Conservation (phyloP, 352 stramenopile species). For the Globisporangium canariense region DNA sequence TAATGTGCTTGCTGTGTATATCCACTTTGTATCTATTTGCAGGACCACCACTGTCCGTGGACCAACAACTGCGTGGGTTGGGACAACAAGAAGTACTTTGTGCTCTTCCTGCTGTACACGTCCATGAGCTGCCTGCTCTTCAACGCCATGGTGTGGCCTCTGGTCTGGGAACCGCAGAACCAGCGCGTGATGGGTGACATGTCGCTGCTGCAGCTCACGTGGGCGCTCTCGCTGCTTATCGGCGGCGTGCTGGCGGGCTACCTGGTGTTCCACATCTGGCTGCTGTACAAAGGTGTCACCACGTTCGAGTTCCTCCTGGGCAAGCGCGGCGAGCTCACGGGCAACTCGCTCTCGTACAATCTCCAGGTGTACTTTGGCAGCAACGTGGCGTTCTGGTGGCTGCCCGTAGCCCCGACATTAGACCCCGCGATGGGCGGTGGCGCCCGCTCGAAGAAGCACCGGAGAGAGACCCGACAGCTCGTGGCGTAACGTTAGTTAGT, state of each 20-base stretch:
- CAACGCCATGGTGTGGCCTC: constrained; percentile 31
- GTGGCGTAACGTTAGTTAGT: constrained; percentile 21
- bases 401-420: constrained; percentile 48
- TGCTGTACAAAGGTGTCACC: constrained; percentile 58
- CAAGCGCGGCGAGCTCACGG: constrained; percentile 45
- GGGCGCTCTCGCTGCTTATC: constrained; percentile 47
- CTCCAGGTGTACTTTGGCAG: constrained; percentile 65
- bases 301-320: constrained; percentile 73
- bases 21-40: not conserved
- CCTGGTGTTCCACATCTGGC: constrained; percentile 73
- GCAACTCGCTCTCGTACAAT: constrained; percentile 44
- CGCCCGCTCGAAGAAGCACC: constrained; percentile 8
- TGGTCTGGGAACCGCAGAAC: constrained; percentile 22
- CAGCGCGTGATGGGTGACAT: constrained; percentile 15
- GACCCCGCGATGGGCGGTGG: constrained; percentile 26
- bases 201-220: constrained; percentile 40
- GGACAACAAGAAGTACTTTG: constrained; percentile 83
- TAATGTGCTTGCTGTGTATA: not conserved
- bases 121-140: constrained; percentile 62
- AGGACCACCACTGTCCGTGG: constrained; percentile 85
- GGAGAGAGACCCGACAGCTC: constrained; percentile 37
- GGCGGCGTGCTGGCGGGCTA: constrained; percentile 64
- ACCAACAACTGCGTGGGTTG: constrained; percentile 83
- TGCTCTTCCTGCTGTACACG: constrained; percentile 81
- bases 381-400: constrained; percentile 48